A percentile compares a stretch with the other conserved stretches of the same genome.
Evolutionary conservation across 192 early-diverging fungal species (phyloP).

Genomic region (Backusella psychrophila): DNA sequence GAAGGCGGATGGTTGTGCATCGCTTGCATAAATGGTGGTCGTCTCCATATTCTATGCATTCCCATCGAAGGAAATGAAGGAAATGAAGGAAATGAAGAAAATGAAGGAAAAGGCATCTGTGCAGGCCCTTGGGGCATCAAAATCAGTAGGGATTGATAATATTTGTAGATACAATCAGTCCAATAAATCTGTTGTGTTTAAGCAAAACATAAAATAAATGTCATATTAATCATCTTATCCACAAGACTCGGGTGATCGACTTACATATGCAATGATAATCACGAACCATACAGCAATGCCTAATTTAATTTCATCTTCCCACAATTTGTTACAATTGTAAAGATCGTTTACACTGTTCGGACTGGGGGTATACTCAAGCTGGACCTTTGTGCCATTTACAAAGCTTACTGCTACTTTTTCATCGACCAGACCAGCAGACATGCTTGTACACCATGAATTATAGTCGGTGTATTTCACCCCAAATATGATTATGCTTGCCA

Average conservation of each 20-base stretch:
- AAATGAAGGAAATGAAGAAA: not conserved
- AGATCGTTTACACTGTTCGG: not conserved
- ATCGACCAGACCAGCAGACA: not conserved
- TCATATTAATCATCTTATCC: not conserved
- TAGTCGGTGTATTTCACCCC: not conserved
- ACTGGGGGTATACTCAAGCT: constrained; percentile 18
- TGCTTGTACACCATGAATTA: not conserved
- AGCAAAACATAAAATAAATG: not conserved
- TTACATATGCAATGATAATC: constrained; percentile 28
- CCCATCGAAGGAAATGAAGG: not conserved
- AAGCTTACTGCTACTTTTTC: constrained; percentile 13
- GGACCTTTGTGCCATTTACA: constrained; percentile 22
- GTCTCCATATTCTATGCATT: not conserved
- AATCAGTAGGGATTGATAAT: not conserved
- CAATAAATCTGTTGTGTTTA: not conserved
- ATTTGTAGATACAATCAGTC: not conserved
- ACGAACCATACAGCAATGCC: constrained; percentile 13
- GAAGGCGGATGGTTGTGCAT: not conserved
- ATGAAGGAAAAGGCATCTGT: not conserved
- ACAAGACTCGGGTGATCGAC: not conserved
- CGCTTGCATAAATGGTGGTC: not conserved
- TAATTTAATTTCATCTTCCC: constrained; percentile 31
- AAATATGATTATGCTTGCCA: not conserved
- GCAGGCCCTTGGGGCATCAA: not conserved
- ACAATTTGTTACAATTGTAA: constrained; percentile 28